A percentile compares a stretch with the other conserved stretches of the same genome.
phyloP scores from a whole-genome alignment of 331 rosid species.

The Erythrophleum ivorense region DNA sequence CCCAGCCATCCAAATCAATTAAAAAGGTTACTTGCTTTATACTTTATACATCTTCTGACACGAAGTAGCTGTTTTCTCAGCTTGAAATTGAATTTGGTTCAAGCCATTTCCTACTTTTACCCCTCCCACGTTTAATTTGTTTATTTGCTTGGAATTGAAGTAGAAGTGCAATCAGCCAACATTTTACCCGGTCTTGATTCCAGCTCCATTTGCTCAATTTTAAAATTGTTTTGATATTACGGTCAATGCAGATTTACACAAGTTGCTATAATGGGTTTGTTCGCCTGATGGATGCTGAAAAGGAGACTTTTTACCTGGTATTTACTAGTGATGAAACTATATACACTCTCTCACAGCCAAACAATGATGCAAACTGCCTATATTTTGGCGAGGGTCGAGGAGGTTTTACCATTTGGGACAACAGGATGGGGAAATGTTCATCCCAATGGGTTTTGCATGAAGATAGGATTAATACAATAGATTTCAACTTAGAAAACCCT shows the following conservation, averaged over 20 bases:
- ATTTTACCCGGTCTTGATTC: background rate
- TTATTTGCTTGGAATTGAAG: background rate
- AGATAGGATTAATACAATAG: constrained; percentile 70
- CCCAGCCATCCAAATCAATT: background rate
- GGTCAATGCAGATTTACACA: constrained; percentile 68
- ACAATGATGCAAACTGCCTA: constrained; percentile 62
- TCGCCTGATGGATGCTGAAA: constrained; percentile 87
- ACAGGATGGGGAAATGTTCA: constrained; percentile 63
- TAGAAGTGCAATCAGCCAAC: constrained; percentile 3
- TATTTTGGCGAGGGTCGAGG: constrained; percentile 76
- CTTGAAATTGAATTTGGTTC: background rate
- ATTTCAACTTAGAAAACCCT: constrained; percentile 61
- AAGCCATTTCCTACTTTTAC: background rate
- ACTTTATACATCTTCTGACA: background rate
- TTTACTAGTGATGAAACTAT: constrained; percentile 53
- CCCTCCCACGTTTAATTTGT: background rate
- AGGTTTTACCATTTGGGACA: constrained; percentile 71
- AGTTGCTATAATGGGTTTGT: constrained; percentile 80
- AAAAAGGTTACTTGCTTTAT: background rate
- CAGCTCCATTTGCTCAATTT: background rate
- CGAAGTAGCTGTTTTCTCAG: background rate
- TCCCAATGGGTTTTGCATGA: constrained; percentile 70
- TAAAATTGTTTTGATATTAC: constrained; percentile 11
- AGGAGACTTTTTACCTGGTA: constrained; percentile 79
- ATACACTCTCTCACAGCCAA: constrained; percentile 63